Evolutionary conservation across 306 rosid genomes (phyloP), one percentile per base, ranked within the genome.

Genomic region (Astragalus glycyphyllos): DNA sequence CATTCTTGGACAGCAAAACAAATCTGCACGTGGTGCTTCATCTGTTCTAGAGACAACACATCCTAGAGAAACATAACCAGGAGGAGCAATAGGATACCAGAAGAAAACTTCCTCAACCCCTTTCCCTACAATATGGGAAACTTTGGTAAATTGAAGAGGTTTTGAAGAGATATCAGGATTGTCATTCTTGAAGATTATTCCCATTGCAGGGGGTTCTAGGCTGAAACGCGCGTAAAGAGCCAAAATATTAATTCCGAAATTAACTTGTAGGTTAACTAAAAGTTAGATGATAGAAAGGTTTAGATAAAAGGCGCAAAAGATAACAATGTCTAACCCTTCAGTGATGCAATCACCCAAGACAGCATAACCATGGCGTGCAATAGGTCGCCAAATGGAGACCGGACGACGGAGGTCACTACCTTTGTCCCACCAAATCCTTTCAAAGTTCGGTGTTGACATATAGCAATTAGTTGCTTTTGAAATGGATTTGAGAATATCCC

Each of bases 351-450:
- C 99, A 45, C 97, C 99, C 86, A 94, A 70, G 62, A 87, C 73
- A 49, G 88, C 88, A 84, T 94, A 89, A 69, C 96, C 97, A 14
- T 68, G 88, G 57, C 86, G 90, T 26, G 86, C 80, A 68, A 86
- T 68, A 44, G 99, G 99, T 79, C 99, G 82, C 99, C 99, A 94
- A 80, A 94, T 84, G 20, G 99, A 89, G 82, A 94, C 90, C 37
- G 97, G 88, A 32, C 76, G 88, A 40, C 92, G 90, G 68, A 80
- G 75, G 72, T 94, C 97, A 69, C 84, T 67, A 68, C 99, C 97
- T 85, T 87, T 94, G 80, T 94, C 97, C 99, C 99, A 91, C 99
- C 97, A 94, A 77, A 94, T 91, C 76, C 96, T 89, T 84, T 94
- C 99, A 49, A 94, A 94, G 82, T 91, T 87, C 0, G 97, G 97